A percentile compares a stretch with the other conserved stretches of the same genome.
Evolutionary conservation across 495 filamentous ascomycete genomes (phyloP).

Genomic region (Penicillium simplicissimum): DNA sequence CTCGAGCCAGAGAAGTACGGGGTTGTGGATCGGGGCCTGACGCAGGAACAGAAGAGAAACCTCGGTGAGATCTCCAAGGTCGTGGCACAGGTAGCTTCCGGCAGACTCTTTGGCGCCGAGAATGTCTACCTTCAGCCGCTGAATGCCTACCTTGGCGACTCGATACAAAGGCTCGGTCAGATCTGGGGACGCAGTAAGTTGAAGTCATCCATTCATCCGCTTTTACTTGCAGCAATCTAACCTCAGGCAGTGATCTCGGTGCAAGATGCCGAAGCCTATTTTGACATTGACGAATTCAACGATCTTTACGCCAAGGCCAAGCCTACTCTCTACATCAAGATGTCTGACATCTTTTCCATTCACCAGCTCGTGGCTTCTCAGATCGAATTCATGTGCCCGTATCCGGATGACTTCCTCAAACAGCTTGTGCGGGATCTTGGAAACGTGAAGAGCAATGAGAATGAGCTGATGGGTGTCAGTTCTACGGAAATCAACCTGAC

Average conservation of each 20-base stretch:
- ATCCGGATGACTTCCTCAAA: conserved; percentile 81
- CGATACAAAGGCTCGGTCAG: conserved; percentile 74
- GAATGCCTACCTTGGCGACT: conserved; percentile 84
- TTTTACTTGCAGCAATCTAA: conserved; percentile 25
- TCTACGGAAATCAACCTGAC: conserved; percentile 90
- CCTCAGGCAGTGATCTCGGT: conserved; percentile 69
- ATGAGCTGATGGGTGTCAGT: conserved; percentile 81
- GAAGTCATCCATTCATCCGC: not conserved
- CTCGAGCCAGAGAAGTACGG: conserved; percentile 85
- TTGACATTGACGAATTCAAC: conserved; percentile 98
- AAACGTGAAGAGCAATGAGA: conserved; percentile 93
- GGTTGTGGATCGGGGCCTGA: conserved; percentile 81
- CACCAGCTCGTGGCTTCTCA: conserved; percentile 85
- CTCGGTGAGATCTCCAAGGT: conserved; percentile 89
- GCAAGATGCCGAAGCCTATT: conserved; percentile 81
- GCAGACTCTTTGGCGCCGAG: conserved; percentile 85
- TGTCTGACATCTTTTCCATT: conserved; percentile 95
- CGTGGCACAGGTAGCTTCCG: conserved; percentile 79
- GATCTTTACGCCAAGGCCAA: conserved; percentile 95
- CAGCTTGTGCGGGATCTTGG: conserved; percentile 92
- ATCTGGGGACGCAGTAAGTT: conserved; percentile 67
- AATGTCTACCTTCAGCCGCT: conserved; percentile 95
- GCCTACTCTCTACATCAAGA: conserved; percentile 97
- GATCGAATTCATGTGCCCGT: conserved; percentile 71
- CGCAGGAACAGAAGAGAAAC: conserved; percentile 91